These are phyloP conservation scores for Saraca asoca DNA, from an alignment of 331 rosid genomes.

Conservation along the genomic window DNA sequence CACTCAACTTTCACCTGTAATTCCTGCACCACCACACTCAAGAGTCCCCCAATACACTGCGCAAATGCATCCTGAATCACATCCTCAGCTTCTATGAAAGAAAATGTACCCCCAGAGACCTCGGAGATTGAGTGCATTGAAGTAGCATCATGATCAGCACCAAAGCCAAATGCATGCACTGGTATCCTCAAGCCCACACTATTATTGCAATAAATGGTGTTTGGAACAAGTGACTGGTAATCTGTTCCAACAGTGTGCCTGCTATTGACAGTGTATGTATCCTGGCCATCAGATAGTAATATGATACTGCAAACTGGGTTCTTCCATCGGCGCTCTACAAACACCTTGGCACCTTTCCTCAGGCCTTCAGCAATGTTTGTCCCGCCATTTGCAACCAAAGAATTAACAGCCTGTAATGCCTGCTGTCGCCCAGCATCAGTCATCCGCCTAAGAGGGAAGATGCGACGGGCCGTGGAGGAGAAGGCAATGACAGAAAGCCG, in stretches of 20 bases:
- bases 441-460: slow-evolving; percentile 83
- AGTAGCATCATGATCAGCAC: slow-evolving; percentile 85
- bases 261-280: slow-evolving; percentile 54
- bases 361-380: slow-evolving; percentile 84
- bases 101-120: slow-evolving; percentile 92
- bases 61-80: slow-evolving; percentile 97
- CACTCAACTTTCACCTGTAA: slow-evolving; percentile 63
- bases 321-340: slow-evolving; percentile 72
- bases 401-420: slow-evolving; percentile 75
- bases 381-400: slow-evolving; percentile 71
- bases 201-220: slow-evolving; percentile 54
- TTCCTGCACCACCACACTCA: slow-evolving; percentile 89
- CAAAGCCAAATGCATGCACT: slow-evolving; percentile 92
- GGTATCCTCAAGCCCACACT: slow-evolving; percentile 63
- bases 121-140: slow-evolving; percentile 89
- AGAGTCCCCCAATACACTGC: slow-evolving; percentile 93
- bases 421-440: slow-evolving; percentile 71
- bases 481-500: slow-evolving; percentile 86
- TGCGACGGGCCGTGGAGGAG: slow-evolving; percentile 82
- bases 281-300: slow-evolving; percentile 92
- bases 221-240: slow-evolving; percentile 71
- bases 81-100: slow-evolving; percentile 82
- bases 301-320: slow-evolving; percentile 89
- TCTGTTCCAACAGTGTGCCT: slow-evolving; percentile 37
- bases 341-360: slow-evolving; percentile 76